Conservation (phyloP, 202 grass and related monocot species). For the Dendrocalamus latiflorus region DNA sequence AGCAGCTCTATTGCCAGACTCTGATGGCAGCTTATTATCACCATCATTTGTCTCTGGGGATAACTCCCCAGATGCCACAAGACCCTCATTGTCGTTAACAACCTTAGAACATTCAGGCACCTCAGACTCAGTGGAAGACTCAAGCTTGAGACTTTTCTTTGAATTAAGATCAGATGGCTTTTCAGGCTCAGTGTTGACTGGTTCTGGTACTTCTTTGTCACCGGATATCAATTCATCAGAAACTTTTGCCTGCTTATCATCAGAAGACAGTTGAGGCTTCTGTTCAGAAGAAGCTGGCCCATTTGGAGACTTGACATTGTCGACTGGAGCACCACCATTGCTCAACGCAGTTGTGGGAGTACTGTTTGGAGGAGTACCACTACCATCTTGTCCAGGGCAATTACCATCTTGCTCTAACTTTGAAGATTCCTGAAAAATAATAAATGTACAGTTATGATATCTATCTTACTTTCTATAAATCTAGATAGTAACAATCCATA, state of each 20-base stretch:
- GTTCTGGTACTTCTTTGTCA: constrained; percentile 22
- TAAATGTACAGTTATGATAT: constrained; percentile 4
- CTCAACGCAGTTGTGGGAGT: constrained; percentile 26
- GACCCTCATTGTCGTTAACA: constrained; percentile 13
- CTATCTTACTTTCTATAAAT: not conserved
- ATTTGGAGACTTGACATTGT: constrained; percentile 39
- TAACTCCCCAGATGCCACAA: constrained; percentile 12
- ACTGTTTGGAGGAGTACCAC: constrained; percentile 23
- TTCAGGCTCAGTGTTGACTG: constrained; percentile 20
- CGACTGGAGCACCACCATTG: constrained; percentile 23
- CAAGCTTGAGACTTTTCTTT: constrained; percentile 23
- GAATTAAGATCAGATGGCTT: constrained; percentile 29
- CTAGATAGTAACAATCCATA: not conserved
- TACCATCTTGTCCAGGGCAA: constrained; percentile 42
- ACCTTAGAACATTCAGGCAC: constrained; percentile 16
- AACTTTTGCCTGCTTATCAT: constrained; percentile 11
- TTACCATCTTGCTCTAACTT: constrained; percentile 40
- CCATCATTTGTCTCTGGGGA: constrained; percentile 34
- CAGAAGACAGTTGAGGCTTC: constrained; percentile 40
- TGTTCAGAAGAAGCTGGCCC: constrained; percentile 48
- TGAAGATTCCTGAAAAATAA: constrained; percentile 32
- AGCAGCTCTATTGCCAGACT: constrained; percentile 13
- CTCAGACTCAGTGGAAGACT: constrained; percentile 3
- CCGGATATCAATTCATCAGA: constrained; percentile 17
- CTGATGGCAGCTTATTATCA: not conserved